A percentile compares a stretch with the other conserved stretches of the same genome.
phyloP scores from a whole-genome alignment of 2,329 filamentous ascomycete genomes.

The Ambrosiella cleistominuta region DNA sequence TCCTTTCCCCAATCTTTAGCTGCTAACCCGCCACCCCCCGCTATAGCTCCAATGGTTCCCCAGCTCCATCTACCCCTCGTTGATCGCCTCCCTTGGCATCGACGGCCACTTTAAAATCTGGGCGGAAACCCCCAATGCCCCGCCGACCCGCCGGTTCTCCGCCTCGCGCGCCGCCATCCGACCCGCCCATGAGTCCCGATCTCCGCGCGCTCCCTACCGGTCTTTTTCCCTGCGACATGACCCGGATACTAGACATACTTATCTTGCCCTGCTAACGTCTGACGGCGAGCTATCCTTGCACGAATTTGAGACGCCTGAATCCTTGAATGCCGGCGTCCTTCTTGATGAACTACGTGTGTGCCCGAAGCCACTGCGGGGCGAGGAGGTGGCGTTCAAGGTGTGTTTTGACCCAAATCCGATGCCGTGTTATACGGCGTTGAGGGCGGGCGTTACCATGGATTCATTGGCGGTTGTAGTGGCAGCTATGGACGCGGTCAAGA shows the following conservation, averaged over 20 bases:
- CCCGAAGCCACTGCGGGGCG: constrained; percentile 52
- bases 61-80: constrained; percentile 67
- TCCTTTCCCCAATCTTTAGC: neutral
- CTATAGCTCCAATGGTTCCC: constrained; percentile 79
- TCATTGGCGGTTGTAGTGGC: constrained; percentile 69
- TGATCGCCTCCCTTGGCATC: constrained; percentile 74
- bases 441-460: constrained; percentile 66
- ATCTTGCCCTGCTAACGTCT: constrained; percentile 67
- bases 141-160: constrained; percentile 68
- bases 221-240: constrained; percentile 75
- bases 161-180: constrained; percentile 26
- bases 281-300: constrained; percentile 66
- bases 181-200: constrained; percentile 37
- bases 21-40: constrained; percentile 10
- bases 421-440: constrained; percentile 57
- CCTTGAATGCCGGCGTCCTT: constrained; percentile 62
- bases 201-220: constrained; percentile 46
- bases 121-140: constrained; percentile 73
- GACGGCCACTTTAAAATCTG: constrained; percentile 79
- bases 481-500: constrained; percentile 62
- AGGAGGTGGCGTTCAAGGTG: constrained; percentile 74
- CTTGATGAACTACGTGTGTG: constrained; percentile 22
- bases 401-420: constrained; percentile 78
- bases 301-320: constrained; percentile 74
- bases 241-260: constrained; percentile 63